Evolutionary conservation across 345 rosid species (phyloP), one percentile per base, ranked within the genome.

Genomic region (Arabis alpina): DNA sequence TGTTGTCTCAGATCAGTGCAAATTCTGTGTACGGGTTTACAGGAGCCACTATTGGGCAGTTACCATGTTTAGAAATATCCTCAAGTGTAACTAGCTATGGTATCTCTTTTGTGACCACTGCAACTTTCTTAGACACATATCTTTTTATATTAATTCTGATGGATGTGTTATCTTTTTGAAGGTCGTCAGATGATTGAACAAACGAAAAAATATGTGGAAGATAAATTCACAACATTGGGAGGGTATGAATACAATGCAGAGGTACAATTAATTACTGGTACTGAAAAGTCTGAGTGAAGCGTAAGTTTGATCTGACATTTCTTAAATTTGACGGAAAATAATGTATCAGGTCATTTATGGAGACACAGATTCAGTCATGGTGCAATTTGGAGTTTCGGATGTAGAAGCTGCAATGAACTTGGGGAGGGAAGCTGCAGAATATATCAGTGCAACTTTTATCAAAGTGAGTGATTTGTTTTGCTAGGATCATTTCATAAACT

Each of bases 111-210:
- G 28, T 57, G 67, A 47, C 49, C 68, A 48, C 51, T n/a, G 14
- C 32, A 55, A 54, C 12, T 28, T 54, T 51, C 53, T 37, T 60
- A 40, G 36, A n/a, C 44, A 25, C 15, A 11, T 54, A 66, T 32
- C 36, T 39, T 58, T 42, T 16, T 73, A 39, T 36, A 52, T 60
- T 69, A 65, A 28, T 39, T 63, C 81, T 70, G 69, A 80, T 52
- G 60, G 37, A 54, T 47, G 55, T 54, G 62, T 79, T 79, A 66
- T 48, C 69, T 37, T 75, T 75, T 45, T 77, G 54, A 83, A 94
- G 99, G 99, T 74, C 92, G 98, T 53, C 86, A 89, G 76, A 94
- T 94, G 99, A 94, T 94, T 80, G 99, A 94, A 76, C 97, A 94
- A 74, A 91, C 98, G 24, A 91, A 88, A 76, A 88, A 82, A 64